Conservation (phyloP, 306 rosid genomes). For the Lagenaria siceraria region DNA sequence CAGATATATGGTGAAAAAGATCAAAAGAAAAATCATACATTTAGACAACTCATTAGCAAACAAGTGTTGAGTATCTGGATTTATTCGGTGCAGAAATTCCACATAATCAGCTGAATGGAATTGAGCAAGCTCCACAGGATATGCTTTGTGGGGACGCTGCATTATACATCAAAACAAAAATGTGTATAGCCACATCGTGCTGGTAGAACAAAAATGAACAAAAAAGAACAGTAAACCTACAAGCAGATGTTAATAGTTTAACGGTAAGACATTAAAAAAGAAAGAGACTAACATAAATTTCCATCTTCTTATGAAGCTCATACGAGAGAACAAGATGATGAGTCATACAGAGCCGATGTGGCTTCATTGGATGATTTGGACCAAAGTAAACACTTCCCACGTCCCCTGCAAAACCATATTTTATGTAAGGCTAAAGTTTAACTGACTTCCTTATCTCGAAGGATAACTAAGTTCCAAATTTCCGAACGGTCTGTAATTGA, state of each 20-base stretch:
- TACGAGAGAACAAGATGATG: constrained; percentile 97
- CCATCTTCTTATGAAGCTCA: constrained; percentile 95
- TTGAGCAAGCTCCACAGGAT: constrained; percentile 99
- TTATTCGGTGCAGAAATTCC: constrained; percentile 84
- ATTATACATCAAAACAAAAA: constrained; percentile 8
- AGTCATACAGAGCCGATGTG: constrained; percentile 96
- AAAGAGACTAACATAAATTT: constrained; percentile 65
- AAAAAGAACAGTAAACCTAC: neutral
- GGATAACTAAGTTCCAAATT: neutral
- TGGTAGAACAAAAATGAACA: neutral
- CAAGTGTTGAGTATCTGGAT: constrained; percentile 75
- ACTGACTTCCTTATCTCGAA: neutral
- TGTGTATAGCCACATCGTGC: neutral
- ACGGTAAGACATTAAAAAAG: neutral
- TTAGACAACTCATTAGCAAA: constrained; percentile 59
- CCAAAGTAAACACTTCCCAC: constrained; percentile 97
- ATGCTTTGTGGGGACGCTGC: constrained; percentile 99
- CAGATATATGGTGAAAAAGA: neutral
- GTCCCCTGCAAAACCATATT: constrained; percentile 55
- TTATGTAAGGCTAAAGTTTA: neutral
- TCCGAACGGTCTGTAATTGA: neutral
- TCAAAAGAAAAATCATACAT: constrained; percentile 30
- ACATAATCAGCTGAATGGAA: constrained; percentile 93
- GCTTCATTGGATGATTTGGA: constrained; percentile 98
- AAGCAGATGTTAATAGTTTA: neutral